Evolutionary conservation across 768 basidiomycete species (phyloP).

Genomic region (Tricholoma matsutake): DNA sequence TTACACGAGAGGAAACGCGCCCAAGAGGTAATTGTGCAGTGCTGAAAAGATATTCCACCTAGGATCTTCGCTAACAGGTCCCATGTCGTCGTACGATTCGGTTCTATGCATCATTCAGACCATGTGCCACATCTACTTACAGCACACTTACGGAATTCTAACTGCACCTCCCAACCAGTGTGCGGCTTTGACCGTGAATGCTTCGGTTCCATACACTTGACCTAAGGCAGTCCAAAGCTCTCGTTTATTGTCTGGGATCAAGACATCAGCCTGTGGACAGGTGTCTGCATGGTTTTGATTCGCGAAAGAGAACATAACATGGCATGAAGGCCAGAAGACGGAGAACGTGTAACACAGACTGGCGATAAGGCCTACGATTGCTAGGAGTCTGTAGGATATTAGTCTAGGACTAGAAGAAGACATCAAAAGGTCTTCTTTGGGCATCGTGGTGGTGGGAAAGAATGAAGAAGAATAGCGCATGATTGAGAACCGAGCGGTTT

Average conservation of each 20-base stretch:
- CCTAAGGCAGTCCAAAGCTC: conserved; percentile 34
- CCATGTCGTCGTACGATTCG: conserved; percentile 51
- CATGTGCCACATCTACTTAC: neutral
- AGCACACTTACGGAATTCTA: conserved; percentile 35
- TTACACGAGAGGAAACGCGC: conserved; percentile 60
- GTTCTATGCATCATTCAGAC: conserved; percentile 33
- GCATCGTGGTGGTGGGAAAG: neutral
- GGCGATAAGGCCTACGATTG: neutral
- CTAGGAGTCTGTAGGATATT: neutral
- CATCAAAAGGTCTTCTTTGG: neutral
- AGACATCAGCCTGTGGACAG: conserved; percentile 38
- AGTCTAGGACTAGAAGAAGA: neutral
- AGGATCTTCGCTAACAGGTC: conserved; percentile 43
- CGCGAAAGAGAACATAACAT: neutral
- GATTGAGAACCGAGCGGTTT: too few relatives aligned
- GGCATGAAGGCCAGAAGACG: neutral
- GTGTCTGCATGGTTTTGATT: neutral
- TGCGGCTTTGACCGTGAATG: conserved; percentile 40
- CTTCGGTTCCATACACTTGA: conserved; percentile 28
- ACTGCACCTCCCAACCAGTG: conserved; percentile 51
- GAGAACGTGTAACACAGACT: neutral
- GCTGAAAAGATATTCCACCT: conserved; percentile 52
- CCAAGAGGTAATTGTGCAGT: conserved; percentile 53
- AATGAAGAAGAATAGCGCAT: too few relatives aligned
- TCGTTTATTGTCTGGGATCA: conserved; percentile 38